Conservation (phyloP, 495 filamentous ascomycete species). For the Aspergillus mulundensis region DNA sequence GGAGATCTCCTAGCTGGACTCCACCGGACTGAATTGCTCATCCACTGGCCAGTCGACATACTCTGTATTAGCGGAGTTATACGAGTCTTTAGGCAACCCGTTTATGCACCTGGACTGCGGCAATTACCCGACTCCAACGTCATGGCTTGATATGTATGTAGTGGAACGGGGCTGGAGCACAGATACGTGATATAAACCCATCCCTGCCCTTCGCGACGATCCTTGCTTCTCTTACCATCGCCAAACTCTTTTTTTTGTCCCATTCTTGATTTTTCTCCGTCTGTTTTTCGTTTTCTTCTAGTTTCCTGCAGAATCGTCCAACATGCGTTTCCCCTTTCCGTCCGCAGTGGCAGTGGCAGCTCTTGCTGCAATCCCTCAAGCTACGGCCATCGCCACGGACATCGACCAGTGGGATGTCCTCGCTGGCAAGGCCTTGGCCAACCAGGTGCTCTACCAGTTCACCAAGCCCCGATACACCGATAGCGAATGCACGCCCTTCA, state of each 20-base stretch:
- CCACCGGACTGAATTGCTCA: no score
- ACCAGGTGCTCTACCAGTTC: conserved; percentile 10
- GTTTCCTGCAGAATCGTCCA: neutral
- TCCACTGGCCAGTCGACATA: no score
- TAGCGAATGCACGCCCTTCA: conserved; percentile 20
- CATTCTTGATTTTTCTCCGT: no score
- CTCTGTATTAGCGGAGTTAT: no score
- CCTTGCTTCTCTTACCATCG: neutral
- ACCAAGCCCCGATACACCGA: neutral
- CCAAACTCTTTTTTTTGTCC: neutral
- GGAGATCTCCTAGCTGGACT: no score
- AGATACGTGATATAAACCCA: neutral
- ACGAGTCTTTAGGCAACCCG: no score
- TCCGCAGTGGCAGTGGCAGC: conserved; percentile 4
- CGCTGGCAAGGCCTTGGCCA: conserved; percentile 8
- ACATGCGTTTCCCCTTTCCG: conserved; percentile 11
- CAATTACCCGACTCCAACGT: no score
- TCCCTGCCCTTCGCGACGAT: neutral
- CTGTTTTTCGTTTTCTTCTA: no score
- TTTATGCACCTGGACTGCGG: no score
- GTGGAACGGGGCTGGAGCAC: neutral
- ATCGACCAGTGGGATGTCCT: conserved; percentile 11
- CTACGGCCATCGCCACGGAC: neutral
- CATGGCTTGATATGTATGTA: no score
- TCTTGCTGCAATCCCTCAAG: conserved; percentile 7